Evolutionary conservation across 164 flowering plant species (phyloP), one percentile per base, ranked within the genome.

Genomic region (Magnolia sinica): DNA sequence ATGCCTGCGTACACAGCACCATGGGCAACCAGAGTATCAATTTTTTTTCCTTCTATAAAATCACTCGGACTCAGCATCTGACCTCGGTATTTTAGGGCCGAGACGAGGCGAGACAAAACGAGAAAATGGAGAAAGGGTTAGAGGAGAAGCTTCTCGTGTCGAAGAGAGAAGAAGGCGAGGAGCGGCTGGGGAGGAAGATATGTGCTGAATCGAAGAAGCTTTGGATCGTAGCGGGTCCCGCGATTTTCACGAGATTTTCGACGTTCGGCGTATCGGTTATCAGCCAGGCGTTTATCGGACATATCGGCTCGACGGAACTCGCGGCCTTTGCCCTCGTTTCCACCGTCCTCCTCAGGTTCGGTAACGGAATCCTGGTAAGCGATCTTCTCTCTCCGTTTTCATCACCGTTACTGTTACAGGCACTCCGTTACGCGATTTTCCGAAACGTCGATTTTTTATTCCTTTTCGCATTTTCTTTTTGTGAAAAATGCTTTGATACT

Each of bases 191-290:
- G 50, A 27, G 4, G 2, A 88, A 70, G 78, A 0, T 84, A 23
- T 84, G 87, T 86, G 16, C 1, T 0, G 91, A 90, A 78, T 75
- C 31, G 49, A 88, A 83, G 81, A 87, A 81, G 85, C n/a, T 90
- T 20, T 90, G 93, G 90, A 20, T 82, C 1, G 89, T 90, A 8
- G 88, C 88, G 0, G 91, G 82, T 7, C 91, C 93, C 8, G 90
- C 91, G 1, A 87, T 87, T 4, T 86, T 88, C 76, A 86, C 88
- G 1, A 81, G 91, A 70, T 81, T 85, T 45, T 81, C 92, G 0
- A 77, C 87, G 1, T 87, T 83, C 24, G 88, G 88, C 0, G 79
- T 87, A 4, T 59, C 76, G 1, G 79, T 89, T 1, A 80, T 88
- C 65, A 85, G 77, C 59, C 91, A 86, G 70, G 90, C 90, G 1